Conservation (phyloP, 2,329 filamentous ascomycete genomes). For the Scedosporium boydii region DNA sequence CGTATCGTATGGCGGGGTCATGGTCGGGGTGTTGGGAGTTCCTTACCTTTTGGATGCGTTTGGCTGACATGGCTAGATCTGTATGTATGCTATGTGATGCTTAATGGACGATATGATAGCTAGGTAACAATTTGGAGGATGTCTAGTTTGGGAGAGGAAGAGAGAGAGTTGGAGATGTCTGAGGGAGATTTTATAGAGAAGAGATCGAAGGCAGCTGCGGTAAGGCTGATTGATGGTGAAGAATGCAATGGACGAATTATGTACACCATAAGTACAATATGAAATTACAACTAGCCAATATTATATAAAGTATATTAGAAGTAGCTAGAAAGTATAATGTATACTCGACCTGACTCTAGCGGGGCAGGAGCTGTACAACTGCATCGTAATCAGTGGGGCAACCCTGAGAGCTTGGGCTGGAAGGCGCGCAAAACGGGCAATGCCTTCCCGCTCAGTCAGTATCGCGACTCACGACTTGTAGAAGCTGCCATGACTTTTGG, state of each 20-base stretch:
- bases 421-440: not conserved
- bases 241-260: no score
- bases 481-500: no score
- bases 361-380: no score
- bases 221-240: not conserved
- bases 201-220: not conserved
- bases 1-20: not conserved
- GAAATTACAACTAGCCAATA: no score
- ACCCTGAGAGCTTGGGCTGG: not conserved
- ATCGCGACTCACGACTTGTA: no score
- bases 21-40: not conserved
- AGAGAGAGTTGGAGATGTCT: not conserved
- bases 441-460: not conserved
- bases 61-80: slow-evolving; percentile 25
- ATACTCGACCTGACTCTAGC: no score
- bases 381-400: no score
- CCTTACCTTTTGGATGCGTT: slow-evolving; percentile 34
- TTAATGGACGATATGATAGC: no score
- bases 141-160: not conserved
- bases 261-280: no score
- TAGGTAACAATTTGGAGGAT: no score
- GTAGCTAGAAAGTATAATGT: no score
- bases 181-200: not conserved
- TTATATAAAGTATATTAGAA: no score
- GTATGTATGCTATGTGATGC: not conserved